A percentile compares a stretch with the other conserved stretches of the same genome.
Conservation (phyloP, 495 filamentous ascomycete species). For the Pyronema omphalodes region DNA sequence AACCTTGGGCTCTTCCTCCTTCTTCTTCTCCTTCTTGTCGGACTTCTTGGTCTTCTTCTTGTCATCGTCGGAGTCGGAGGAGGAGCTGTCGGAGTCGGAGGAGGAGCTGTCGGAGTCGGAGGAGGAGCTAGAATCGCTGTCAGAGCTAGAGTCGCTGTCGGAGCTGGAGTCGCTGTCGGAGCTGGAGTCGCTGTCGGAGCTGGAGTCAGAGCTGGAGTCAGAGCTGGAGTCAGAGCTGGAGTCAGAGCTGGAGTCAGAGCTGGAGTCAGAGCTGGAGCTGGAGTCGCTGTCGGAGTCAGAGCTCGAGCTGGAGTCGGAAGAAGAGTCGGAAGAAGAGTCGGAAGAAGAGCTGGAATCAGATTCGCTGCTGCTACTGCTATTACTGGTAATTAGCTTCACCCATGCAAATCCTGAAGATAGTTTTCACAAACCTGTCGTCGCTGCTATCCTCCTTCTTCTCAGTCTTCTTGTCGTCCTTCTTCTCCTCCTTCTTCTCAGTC, state of each 20-base stretch:
- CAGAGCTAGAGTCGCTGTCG: slow-evolving; percentile 9
- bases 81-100: slow-evolving; percentile 1
- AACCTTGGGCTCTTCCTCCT: neutral
- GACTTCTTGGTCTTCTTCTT: slow-evolving; percentile 3
- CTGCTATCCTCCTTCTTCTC: neutral
- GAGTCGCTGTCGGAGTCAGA: slow-evolving; percentile 19
- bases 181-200: slow-evolving; percentile 10
- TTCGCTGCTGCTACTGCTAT: neutral
- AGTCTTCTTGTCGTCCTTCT: slow-evolving; percentile 1
- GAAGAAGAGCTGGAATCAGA: slow-evolving; percentile 15
- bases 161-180: slow-evolving; percentile 23
- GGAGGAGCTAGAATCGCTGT: neutral
- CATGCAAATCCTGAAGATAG: neutral
- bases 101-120: neutral
- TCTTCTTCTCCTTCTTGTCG: neutral
- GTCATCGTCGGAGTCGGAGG: slow-evolving; percentile 3
- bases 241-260: neutral
- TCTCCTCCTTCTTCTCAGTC: slow-evolving; percentile 1
- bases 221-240: neutral
- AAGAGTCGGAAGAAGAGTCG: slow-evolving; percentile 8
- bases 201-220: slow-evolving; percentile 12
- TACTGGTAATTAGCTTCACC: neutral
- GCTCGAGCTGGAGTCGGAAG: slow-evolving; percentile 4
- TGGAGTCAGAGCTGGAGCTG: neutral
- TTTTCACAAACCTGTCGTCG: neutral